Evolutionary conservation across 305 asterid genomes (phyloP), one percentile per base, ranked within the genome.

Genomic region (Nicotiana rustica): DNA sequence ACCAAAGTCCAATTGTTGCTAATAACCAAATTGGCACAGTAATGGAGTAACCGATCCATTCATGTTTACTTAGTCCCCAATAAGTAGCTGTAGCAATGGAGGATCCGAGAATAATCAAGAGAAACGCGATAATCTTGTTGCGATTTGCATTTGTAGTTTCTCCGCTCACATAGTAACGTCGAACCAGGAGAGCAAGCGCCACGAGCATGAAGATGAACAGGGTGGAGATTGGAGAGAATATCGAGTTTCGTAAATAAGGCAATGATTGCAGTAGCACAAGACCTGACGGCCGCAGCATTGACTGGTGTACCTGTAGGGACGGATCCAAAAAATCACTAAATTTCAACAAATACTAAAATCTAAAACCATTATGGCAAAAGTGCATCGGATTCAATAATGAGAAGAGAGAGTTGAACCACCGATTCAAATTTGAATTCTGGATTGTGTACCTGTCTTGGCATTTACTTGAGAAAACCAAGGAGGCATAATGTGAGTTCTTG

Each of bases 391-490:
- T 15, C 21, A 59, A n/a, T 4, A 31, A 6, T 5, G 59, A 52
- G 59, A 52, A 52, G 1, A 52, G 12, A 52, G 13, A 52, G 59
- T 13, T 3, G 59, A 52, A 52, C 17, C 6, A 52, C 17, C 6
- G 4, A 52, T 41, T 41, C 59, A 41, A 18, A 2, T 70, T 70
- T 70, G 25, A 21, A 52, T 52, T 10, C 5, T 15, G 47, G 10
- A 52, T 75, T n/a, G 81, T 31, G 95, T 94, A 57, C 94, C 92
- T 12, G 95, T 94, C 81, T 83, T 90, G 0, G 92, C 94, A 85
- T 93, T 92, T 49, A 93, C 96, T 13, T 91, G 94, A 2, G 97
- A 90, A 41, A 94, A 92, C 93, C 92, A 94, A 0, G 97, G 95
- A 2, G 97, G 96, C 52, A 94, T 92, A 92, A 93, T 92, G 89